These are phyloP conservation scores for Fremontodendron californicum DNA, from an alignment of 345 rosid genomes.

Conservation along the genomic window DNA sequence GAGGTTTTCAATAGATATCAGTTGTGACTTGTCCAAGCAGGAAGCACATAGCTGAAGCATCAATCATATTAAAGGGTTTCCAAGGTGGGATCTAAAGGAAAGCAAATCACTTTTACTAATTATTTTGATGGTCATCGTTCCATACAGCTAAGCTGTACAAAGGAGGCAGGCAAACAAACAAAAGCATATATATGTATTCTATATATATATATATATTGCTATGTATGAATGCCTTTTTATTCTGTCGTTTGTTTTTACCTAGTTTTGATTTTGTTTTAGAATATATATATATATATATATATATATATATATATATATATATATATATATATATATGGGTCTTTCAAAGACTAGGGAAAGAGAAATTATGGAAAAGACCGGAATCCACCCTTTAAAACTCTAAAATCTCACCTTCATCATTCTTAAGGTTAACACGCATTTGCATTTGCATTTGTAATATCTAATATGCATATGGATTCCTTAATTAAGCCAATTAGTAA, in stretches of 20 bases:
- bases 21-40: not conserved
- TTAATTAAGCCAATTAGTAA: not conserved
- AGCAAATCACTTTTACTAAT: not conserved
- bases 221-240: not conserved
- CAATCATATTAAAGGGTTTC: not conserved
- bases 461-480: not conserved
- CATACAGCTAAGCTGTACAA: constrained; percentile 15
- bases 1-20: constrained; percentile 24
- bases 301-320: no score
- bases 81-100: constrained; percentile 10
- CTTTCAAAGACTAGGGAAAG: no score
- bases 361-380: no score
- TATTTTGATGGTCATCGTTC: constrained; percentile 25
- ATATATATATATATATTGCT: not conserved
- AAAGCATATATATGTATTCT: constrained; percentile 16
- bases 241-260: not conserved
- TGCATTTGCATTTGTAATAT: not conserved
- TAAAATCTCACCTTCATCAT: no score
- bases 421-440: not conserved
- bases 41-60: constrained; percentile 13
- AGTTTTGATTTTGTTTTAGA: not conserved
- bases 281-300: no score
- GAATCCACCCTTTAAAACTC: no score
- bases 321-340: no score
- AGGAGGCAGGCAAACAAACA: not conserved